Percentiles rank a stretch among this genome's conserved stretches.
Evolutionary conservation across 1,284 basidiomycete species (phyloP).

Genomic region (Microbotryum lychnidis-dioicae): DNA sequence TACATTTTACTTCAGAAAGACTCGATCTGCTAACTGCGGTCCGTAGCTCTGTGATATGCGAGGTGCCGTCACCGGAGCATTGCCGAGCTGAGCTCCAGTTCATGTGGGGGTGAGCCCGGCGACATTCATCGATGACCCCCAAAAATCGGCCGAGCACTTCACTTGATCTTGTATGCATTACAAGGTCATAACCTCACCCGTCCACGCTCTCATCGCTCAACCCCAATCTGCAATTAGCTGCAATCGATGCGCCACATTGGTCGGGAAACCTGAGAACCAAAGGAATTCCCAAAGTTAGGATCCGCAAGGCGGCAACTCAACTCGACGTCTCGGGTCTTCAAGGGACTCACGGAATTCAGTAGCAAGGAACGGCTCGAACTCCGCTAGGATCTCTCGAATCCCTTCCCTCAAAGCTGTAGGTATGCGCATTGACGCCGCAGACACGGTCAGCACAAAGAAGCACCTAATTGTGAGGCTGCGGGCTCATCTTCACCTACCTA

Average conservation of each 20-base stretch:
- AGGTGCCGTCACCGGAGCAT: too few species aligned
- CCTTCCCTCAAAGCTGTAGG: constrained; percentile 58
- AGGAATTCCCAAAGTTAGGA: not conserved
- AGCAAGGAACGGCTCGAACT: constrained; percentile 62
- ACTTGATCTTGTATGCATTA: not conserved
- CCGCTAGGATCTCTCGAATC: constrained; percentile 56
- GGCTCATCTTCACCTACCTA: constrained; percentile 47
- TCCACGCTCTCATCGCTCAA: not conserved
- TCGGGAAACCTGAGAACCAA: constrained; percentile 52
- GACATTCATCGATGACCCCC: too few species aligned
- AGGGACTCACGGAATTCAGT: constrained; percentile 48
- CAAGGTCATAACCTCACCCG: not conserved
- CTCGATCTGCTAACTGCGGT: too few species aligned
- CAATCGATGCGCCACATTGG: constrained; percentile 54
- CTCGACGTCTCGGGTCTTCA: too few species aligned
- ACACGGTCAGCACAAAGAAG: too few species aligned
- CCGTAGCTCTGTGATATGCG: too few species aligned
- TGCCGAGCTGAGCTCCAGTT: too few species aligned
- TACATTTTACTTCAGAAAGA: too few species aligned
- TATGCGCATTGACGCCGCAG: not conserved
- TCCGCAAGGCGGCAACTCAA: too few species aligned
- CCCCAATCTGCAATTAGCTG: constrained; percentile 57
- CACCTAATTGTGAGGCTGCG: too few species aligned
- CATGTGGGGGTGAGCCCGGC: not conserved
- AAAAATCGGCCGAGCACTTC: too few species aligned